These are phyloP conservation scores for Cryptococcus sp. DNA, from an alignment of 1,284 basidiomycete species.

Conservation along the genomic window DNA sequence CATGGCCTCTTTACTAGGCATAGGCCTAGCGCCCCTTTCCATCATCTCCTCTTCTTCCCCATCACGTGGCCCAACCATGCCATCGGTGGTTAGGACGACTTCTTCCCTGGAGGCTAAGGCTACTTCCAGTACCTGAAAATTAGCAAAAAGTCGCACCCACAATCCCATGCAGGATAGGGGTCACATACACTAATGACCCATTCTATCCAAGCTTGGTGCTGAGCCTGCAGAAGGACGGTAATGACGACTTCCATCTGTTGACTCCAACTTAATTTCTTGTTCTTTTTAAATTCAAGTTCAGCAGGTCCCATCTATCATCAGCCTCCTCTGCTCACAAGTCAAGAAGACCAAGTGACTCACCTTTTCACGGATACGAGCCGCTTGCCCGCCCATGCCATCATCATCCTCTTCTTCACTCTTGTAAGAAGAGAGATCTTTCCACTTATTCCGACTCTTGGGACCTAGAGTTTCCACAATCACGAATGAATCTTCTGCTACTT, in stretches of 20 bases:
- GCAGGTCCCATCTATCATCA: slow-evolving; percentile 44
- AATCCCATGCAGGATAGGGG: background rate
- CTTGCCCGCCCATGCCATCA: slow-evolving; percentile 51
- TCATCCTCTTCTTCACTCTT: slow-evolving; percentile 56
- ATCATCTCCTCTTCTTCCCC: slow-evolving; percentile 51
- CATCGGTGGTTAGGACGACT: slow-evolving; percentile 68
- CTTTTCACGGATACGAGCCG: slow-evolving; percentile 47
- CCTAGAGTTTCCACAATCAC: slow-evolving; percentile 83
- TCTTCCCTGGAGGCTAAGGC: slow-evolving; percentile 64
- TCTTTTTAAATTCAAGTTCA: slow-evolving; percentile 80
- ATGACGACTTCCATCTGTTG: slow-evolving; percentile 84
- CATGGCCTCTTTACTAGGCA: slow-evolving; percentile 65
- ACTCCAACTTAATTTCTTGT: slow-evolving; percentile 68
- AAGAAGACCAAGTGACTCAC: slow-evolving; percentile 14
- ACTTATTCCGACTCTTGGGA: slow-evolving; percentile 77
- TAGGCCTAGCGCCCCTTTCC: slow-evolving; percentile 38
- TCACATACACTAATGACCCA: slow-evolving; percentile 71
- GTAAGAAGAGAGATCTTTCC: slow-evolving; percentile 79
- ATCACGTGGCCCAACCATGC: slow-evolving; percentile 40
- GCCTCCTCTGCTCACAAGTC: background rate
- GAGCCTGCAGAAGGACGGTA: slow-evolving; percentile 65
- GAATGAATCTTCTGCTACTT: slow-evolving; percentile 71
- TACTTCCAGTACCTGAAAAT: slow-evolving; percentile 60
- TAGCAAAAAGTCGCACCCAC: slow-evolving; percentile 2
- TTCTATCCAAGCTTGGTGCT: slow-evolving; percentile 61